Conservation (phyloP, 176 grass and related monocot species). For the Secale cereale region DNA sequence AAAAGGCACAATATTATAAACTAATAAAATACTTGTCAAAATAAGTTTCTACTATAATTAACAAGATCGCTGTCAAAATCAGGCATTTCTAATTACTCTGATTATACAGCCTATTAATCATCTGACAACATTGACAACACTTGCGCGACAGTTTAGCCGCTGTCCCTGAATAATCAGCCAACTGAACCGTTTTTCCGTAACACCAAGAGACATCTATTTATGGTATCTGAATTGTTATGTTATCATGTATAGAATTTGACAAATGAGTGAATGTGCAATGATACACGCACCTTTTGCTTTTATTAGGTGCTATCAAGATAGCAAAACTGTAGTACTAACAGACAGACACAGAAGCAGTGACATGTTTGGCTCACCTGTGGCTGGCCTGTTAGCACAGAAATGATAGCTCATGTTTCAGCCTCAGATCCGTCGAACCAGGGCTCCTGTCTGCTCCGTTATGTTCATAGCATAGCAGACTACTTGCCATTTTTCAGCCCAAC, state of each 20-base stretch:
- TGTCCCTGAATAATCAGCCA: neutral
- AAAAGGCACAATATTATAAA: neutral
- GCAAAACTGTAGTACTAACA: neutral
- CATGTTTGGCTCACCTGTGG: neutral
- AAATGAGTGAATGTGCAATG: neutral
- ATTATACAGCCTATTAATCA: neutral
- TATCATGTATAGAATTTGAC: neutral
- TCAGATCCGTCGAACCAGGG: slow-evolving; percentile 3
- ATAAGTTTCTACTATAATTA: neutral
- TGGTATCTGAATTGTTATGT: neutral
- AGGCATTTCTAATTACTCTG: neutral
- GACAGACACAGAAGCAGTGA: neutral
- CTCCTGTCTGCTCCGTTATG: neutral
- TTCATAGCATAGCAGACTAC: neutral
- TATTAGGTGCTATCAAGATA: neutral
- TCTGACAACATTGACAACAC: neutral
- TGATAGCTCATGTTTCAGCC: neutral
- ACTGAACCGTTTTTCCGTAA: neutral
- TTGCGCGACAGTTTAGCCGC: neutral
- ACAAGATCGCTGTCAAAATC: neutral
- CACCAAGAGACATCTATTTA: neutral
- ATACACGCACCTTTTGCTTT: neutral
- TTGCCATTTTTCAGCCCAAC: neutral
- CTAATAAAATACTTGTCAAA: neutral
- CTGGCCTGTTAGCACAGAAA: slow-evolving; percentile 1